phyloP scores from a whole-genome alignment of 139 green algal species.

The Volvox reticuliferus region DNA sequence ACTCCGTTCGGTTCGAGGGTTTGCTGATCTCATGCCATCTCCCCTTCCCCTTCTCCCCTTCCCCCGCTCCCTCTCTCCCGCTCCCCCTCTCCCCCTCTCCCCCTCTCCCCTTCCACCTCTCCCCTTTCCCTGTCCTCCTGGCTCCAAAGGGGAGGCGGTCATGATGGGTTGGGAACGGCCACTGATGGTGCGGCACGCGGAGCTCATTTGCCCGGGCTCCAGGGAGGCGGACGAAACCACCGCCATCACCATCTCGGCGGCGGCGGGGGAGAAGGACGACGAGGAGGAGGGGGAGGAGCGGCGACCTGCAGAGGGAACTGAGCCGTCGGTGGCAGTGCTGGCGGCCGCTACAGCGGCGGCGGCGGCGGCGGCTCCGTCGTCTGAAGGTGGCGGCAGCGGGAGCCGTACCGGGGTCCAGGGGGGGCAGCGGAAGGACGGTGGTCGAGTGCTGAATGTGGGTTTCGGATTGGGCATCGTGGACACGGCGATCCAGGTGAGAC shows the following conservation, averaged over 20 bases:
- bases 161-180: slow-evolving; percentile 98
- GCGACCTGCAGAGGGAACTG: not conserved
- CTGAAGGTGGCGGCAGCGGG: not conserved
- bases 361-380: not conserved
- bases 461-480: slow-evolving; percentile 97
- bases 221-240: no score
- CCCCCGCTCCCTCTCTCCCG: no score
- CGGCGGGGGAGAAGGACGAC: not conserved
- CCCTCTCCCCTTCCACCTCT: no score
- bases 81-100: no score
- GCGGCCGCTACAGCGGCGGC: not conserved
- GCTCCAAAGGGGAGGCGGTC: slow-evolving; percentile 83
- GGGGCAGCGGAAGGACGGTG: slow-evolving; percentile 30
- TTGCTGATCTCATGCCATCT: no score
- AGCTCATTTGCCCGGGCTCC: slow-evolving; percentile 68
- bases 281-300: not conserved
- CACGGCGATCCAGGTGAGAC: slow-evolving; percentile 75
- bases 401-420: not conserved
- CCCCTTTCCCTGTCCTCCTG: not conserved
- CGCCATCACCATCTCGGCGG: not conserved
- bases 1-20: no score
- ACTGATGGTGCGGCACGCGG: slow-evolving; percentile 94
- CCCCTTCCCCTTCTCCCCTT: no score
- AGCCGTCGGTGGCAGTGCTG: not conserved
- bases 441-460: slow-evolving; percentile 95